Conservation (phyloP, 208 protist genomes). For the Crithidia mellificae region DNA sequence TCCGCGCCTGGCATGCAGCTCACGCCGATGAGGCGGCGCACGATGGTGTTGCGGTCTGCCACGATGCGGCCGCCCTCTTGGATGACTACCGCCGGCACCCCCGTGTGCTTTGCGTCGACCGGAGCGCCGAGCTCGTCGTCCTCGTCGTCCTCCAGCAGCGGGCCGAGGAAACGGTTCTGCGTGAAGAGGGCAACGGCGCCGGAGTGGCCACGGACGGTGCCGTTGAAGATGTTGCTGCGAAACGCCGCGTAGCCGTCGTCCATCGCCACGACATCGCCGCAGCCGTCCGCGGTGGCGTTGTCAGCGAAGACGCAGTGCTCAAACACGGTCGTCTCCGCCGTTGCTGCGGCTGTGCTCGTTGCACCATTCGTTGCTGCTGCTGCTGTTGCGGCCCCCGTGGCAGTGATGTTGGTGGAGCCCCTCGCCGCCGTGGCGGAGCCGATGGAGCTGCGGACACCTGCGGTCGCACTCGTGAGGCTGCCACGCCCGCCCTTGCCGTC, state of each 20-base stretch:
- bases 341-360: neutral
- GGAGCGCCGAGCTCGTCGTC: neutral
- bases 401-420: too few species aligned
- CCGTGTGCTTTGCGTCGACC: constrained; percentile 9
- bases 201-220: constrained; percentile 63
- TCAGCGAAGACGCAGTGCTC: constrained; percentile 63
- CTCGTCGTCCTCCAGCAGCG: neutral
- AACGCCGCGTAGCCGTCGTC: constrained; percentile 59
- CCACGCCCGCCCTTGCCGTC: neutral
- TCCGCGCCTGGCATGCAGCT: constrained; percentile 44
- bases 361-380: neutral
- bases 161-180: constrained; percentile 53
- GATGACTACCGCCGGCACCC: constrained; percentile 30
- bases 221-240: constrained; percentile 62
- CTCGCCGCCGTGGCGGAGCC: neutral
- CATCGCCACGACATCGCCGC: constrained; percentile 68
- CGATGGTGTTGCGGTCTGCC: constrained; percentile 55
- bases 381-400: neutral
- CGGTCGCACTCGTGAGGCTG: neutral
- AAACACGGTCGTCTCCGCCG: constrained; percentile 38
- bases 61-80: constrained; percentile 54
- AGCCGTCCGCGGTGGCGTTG: constrained; percentile 41
- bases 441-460: neutral
- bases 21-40: constrained; percentile 43
- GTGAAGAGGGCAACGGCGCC: constrained; percentile 50